Evolutionary conservation across 345 rosid species (phyloP), one percentile per base, ranked within the genome.

Genomic region (Boechera stricta): DNA sequence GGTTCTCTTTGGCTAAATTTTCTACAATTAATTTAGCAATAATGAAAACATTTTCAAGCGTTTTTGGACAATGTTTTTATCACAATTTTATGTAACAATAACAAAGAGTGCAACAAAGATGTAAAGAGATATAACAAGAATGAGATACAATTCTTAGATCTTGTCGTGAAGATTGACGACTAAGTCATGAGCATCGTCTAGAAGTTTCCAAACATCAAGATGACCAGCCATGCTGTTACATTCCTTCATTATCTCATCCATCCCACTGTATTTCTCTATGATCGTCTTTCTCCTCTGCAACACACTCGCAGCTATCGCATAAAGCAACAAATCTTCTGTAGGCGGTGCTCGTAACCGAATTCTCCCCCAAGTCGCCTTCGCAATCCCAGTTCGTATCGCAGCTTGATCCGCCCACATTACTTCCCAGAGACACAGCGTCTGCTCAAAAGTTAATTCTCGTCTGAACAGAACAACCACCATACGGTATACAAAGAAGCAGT

Each of bases 351-450:
- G 77, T 38, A 84, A 78, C 82, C 97, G 76, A 71, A 92, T 86
- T 79, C 95, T 92, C 36, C 97, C 89, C 95, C 97, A 85, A 1
- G 93, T 84, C 2, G 98, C 89, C 78, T 80, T 87, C 7, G 90
- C 91, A 13, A 90, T 87, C 75, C 95, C 97, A 0, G 87, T 90
- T 41, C 91, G 82, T 60, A 92, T 87, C 0, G 98, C 98, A 0
- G 89, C 95, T 76, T 94, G 98, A 54, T 94, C 93, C 0, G 98
- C 97, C 98, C 98, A 94, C 83, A 92, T 85, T 74, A 92, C 98
- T 81, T 94, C 97, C 98, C 98, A 92, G 4, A 94, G 91, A 71
- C 96, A 87, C 28, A 94, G 85, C 1, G 97, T 94, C 83, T 94
- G 97, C 84, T 90, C 96, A 38, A 90, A 86, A 42, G 75, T 88